Conservation (phyloP, 768 basidiomycete genomes). For the Hericium coralloides region DNA sequence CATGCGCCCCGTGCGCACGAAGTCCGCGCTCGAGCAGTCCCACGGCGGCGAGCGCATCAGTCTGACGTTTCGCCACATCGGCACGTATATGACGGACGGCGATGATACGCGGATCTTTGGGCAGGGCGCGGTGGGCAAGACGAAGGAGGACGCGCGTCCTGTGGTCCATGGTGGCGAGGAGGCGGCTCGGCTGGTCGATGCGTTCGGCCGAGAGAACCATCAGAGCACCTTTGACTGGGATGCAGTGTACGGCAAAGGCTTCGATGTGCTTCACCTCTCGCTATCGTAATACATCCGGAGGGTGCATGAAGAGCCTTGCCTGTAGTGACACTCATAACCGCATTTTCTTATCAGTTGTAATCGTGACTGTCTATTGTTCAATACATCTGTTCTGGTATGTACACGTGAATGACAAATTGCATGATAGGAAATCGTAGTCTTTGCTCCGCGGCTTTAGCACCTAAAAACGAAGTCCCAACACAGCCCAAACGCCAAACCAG, state of each 20-base stretch:
- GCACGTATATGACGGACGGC: constrained; percentile 55
- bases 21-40: constrained; percentile 45
- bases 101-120: constrained; percentile 49
- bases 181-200: constrained; percentile 40
- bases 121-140: constrained; percentile 64
- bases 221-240: constrained; percentile 66
- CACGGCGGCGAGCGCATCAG: constrained; percentile 64
- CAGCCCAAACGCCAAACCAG: no score
- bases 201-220: constrained; percentile 72
- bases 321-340: no score
- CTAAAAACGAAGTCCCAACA: no score
- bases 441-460: no score
- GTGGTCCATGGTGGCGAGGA: constrained; percentile 46
- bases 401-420: no score
- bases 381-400: no score
- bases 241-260: constrained; percentile 53
- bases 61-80: constrained; percentile 71
- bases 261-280: constrained; percentile 50
- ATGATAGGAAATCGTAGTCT: no score
- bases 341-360: no score
- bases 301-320: no score
- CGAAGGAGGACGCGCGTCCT: constrained; percentile 38
- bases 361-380: no score
- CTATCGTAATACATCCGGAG: no score
- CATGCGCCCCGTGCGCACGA: constrained; percentile 49